Evolutionary conservation across 2,329 filamentous ascomycete genomes (phyloP).

Genomic region (Cladosporium sp.): DNA sequence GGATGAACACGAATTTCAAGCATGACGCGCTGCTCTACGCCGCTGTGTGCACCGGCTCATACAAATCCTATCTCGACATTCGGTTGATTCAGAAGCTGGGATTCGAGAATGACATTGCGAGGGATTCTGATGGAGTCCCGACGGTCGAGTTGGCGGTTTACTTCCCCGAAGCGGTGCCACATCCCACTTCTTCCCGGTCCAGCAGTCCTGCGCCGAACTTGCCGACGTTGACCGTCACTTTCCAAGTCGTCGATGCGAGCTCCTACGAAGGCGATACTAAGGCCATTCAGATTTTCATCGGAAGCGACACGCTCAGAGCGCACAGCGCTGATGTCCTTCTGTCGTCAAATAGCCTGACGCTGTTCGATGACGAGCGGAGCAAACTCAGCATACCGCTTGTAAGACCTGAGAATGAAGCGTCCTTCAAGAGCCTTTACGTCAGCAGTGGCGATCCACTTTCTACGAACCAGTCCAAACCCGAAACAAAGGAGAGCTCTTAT

Average conservation of each 20-base stretch:
- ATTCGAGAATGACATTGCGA: conserved; percentile 53
- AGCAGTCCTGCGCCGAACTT: conserved; percentile 72
- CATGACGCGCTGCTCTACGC: conserved; percentile 87
- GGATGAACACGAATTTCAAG: conserved; percentile 86
- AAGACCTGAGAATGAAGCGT: conserved; percentile 77
- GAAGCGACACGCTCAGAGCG: conserved; percentile 78
- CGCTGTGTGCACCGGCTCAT: conserved; percentile 86
- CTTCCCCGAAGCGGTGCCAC: conserved; percentile 83
- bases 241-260: conserved; percentile 64
- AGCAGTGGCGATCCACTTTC: conserved; percentile 2
- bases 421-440: conserved; percentile 66
- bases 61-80: conserved; percentile 76
- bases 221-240: conserved; percentile 74
- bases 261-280: conserved; percentile 50
- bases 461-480: background rate
- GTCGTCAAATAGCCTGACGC: conserved; percentile 82
- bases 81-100: conserved; percentile 72
- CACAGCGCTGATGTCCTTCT: conserved; percentile 90
- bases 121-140: conserved; percentile 52
- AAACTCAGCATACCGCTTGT: conserved; percentile 90
- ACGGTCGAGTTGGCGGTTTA: conserved; percentile 78
- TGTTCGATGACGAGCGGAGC: conserved; percentile 82
- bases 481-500: conserved; percentile 21
- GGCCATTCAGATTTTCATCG: conserved; percentile 79
- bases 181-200: conserved; percentile 69